Evolutionary conservation across 768 basidiomycete genomes (phyloP).

Genomic region (Hericium erinaceus): DNA sequence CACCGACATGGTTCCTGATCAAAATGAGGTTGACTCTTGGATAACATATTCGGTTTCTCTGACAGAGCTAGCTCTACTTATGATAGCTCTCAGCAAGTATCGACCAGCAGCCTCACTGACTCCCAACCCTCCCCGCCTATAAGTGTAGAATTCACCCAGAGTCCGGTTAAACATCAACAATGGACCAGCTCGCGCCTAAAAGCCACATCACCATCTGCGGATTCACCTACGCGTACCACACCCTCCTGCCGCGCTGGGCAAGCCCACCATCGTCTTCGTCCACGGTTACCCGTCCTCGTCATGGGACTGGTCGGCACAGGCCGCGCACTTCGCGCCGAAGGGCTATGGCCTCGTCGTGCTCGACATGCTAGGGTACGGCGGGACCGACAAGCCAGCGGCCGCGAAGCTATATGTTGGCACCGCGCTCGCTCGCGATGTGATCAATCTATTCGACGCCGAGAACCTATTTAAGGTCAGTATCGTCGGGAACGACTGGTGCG

Average conservation of each 20-base stretch:
- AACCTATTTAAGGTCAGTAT: slow-evolving; percentile 20
- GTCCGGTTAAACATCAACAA: no score
- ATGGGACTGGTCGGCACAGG: slow-evolving; percentile 32
- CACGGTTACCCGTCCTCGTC: slow-evolving; percentile 38
- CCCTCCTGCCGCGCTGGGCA: slow-evolving; percentile 16
- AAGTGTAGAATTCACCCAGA: no score
- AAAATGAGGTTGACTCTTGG: no score
- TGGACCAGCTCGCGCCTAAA: slow-evolving; percentile 17
- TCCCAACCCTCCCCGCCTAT: no score
- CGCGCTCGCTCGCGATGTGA: slow-evolving; percentile 22
- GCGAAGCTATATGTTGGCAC: slow-evolving; percentile 18
- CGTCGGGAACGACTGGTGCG: slow-evolving; percentile 28
- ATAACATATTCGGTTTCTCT: no score
- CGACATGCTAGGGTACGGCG: slow-evolving; percentile 39
- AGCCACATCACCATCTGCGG: slow-evolving; percentile 22
- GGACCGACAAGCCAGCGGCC: slow-evolving; percentile 32
- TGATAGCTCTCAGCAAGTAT: no score
- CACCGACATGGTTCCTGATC: no score
- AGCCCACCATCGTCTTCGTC: slow-evolving; percentile 31
- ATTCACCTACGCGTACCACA: slow-evolving; percentile 29
- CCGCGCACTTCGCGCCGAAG: slow-evolving; percentile 26
- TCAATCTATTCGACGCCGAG: slow-evolving; percentile 25
- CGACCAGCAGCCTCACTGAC: no score
- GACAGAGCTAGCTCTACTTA: no score
- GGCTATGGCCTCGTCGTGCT: slow-evolving; percentile 39